Evolutionary conservation across 2,329 filamentous ascomycete species (phyloP), one percentile per base, ranked within the genome.

Genomic region (Clathrospora elynae): DNA sequence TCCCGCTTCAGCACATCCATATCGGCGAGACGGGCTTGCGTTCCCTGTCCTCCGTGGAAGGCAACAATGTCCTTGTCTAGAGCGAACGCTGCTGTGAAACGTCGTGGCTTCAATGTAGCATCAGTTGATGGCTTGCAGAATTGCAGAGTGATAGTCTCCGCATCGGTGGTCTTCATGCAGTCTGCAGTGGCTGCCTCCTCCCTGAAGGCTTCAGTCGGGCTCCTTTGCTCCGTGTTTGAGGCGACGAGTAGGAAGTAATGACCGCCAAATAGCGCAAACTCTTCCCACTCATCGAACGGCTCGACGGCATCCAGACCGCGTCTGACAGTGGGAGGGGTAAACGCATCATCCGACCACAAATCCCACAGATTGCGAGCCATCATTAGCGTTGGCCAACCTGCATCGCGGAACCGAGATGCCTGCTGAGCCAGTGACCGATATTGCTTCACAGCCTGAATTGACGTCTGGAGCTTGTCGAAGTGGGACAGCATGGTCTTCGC

Each of bases 211-310:
- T 51, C 46, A 36, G 39, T 47, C 30, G 53, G 35, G 20, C 31
- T 23, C 47, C 32, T 25, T 41, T 44, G 32, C 37, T 53, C 49
- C 40, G 47, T 51, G 57, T 71, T 82, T 28, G 73, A 78, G 10
- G 89, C 88, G 13, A 83, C 76, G 6, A 95, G 76, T 29, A 96
- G 72, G 56, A 91, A 87, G 68, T 96, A 95, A 69, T 96, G 91
- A 22, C 84, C 84, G 2, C 82, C 83, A 67, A 95, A 96, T 1
- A 96, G 75, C 2, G 87, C 84, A 63, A 96, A 90, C 61, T 96
- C 92, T 69, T 97, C 92, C 90, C 90, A 96, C 70, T 96, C 91
- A 67, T 97, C 92, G 63, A 97, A 96, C 1, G 86, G 83, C 62
- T 96, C 92, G 11, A 90, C 70, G 1, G 73, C 63, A 56, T 96